Conservation (phyloP, 192 early-diverging fungal species). For the Pecoramyces ruminantium region DNA sequence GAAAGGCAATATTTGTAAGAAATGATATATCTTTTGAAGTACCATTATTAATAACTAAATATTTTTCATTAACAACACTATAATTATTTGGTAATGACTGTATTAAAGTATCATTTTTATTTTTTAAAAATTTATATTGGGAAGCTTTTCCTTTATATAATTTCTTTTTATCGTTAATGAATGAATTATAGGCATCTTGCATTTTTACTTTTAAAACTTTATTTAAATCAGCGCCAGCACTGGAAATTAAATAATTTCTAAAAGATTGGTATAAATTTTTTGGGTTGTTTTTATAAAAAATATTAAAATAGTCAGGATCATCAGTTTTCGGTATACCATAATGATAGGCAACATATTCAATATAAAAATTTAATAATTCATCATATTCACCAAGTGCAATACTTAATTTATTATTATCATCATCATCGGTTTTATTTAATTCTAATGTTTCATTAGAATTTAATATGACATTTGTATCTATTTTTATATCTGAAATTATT, state of each 20-base stretch:
- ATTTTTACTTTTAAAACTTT: background rate
- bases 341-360: no score
- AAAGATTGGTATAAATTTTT: background rate
- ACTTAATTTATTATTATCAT: no score
- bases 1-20: background rate
- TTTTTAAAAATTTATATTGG: background rate
- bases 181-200: background rate
- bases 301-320: no score
- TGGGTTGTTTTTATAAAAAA: no score
- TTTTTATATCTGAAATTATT: no score
- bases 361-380: no score
- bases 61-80: background rate
- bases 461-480: no score
- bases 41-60: background rate
- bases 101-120: background rate
- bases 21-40: background rate
- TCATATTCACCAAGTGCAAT: no score
- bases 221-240: background rate
- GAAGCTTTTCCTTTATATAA: background rate
- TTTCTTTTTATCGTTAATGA: background rate
- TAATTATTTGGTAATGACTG: background rate
- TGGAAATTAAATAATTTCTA: background rate
- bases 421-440: no score
- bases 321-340: no score
- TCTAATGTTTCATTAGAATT: no score